A percentile compares a stretch with the other conserved stretches of the same genome.
Conservation (phyloP, 2,329 filamentous ascomycete genomes). For the Neofusicoccum umdonicola region DNA sequence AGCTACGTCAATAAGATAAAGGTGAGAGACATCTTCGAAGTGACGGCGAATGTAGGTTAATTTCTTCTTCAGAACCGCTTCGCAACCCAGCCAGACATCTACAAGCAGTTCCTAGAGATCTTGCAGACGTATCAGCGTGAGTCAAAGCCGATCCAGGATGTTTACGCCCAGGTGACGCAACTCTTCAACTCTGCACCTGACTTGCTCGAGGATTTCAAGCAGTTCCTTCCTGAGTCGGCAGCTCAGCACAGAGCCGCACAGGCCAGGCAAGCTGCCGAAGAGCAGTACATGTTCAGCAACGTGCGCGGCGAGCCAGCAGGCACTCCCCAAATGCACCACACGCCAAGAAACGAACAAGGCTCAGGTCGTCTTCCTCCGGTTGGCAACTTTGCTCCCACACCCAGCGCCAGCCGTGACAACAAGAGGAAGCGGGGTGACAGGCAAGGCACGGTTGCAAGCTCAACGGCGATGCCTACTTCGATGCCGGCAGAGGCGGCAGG, state of each 20-base stretch:
- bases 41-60: not conserved
- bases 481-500: conserved; percentile 34
- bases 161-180: conserved; percentile 93
- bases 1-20: conserved; percentile 99
- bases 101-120: conserved; percentile 98
- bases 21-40: conserved; percentile 52
- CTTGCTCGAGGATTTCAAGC: conserved; percentile 95
- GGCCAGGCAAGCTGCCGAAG: conserved; percentile 59
- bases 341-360: conserved; percentile 43
- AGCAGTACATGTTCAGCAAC: conserved; percentile 65
- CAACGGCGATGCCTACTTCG: conserved; percentile 32
- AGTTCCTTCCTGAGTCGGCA: conserved; percentile 90
- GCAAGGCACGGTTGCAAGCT: conserved; percentile 49
- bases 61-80: conserved; percentile 74
- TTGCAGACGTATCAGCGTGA: conserved; percentile 97
- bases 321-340: conserved; percentile 47
- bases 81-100: conserved; percentile 93
- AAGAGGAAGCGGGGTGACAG: conserved; percentile 76
- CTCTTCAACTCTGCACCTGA: conserved; percentile 92
- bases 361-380: conserved; percentile 72
- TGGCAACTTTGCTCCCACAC: conserved; percentile 85
- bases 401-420: conserved; percentile 80
- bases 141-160: conserved; percentile 96
- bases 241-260: conserved; percentile 58
- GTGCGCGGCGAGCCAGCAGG: conserved; percentile 53